A percentile compares a stretch with the other conserved stretches of the same genome.
Evolutionary conservation across 805 yeast genomes (phyloP).

Genomic region (Saccharomyces cerevisiae): DNA sequence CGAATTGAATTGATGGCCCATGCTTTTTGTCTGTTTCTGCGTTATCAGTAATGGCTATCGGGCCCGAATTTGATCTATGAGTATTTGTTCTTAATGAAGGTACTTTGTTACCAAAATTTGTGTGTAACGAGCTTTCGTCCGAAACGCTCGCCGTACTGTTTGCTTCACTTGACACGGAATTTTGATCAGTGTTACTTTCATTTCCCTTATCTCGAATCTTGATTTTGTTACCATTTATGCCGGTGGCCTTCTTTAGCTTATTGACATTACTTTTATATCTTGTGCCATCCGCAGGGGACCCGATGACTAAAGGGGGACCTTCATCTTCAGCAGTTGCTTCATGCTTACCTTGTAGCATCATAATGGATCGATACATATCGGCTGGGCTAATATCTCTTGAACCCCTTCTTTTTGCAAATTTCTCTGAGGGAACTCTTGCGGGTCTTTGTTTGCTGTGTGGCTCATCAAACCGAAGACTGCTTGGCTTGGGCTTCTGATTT

Average conservation of each 20-base stretch:
- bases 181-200: background rate
- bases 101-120: background rate
- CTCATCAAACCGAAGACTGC: conserved; percentile 7
- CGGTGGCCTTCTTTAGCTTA: conserved; percentile 5
- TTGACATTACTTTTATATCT: background rate
- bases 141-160: background rate
- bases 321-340: conserved; percentile 43
- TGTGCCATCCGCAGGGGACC: conserved; percentile 44
- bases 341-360: conserved; percentile 59
- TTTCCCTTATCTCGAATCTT: background rate
- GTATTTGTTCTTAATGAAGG: background rate
- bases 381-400: conserved; percentile 59
- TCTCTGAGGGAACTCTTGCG: conserved; percentile 17
- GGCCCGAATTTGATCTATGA: background rate
- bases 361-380: conserved; percentile 77
- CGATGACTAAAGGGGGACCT: conserved; percentile 72
- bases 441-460: conserved; percentile 4
- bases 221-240: conserved; percentile 2
- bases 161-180: background rate
- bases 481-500: background rate
- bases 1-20: conserved; percentile 25
- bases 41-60: background rate
- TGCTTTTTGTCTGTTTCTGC: conserved; percentile 1
- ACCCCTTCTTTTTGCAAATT: conserved; percentile 28
- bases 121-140: background rate